Evolutionary conservation across 2,329 filamentous ascomycete genomes (phyloP).

Genomic region (Apiospora sp.): DNA sequence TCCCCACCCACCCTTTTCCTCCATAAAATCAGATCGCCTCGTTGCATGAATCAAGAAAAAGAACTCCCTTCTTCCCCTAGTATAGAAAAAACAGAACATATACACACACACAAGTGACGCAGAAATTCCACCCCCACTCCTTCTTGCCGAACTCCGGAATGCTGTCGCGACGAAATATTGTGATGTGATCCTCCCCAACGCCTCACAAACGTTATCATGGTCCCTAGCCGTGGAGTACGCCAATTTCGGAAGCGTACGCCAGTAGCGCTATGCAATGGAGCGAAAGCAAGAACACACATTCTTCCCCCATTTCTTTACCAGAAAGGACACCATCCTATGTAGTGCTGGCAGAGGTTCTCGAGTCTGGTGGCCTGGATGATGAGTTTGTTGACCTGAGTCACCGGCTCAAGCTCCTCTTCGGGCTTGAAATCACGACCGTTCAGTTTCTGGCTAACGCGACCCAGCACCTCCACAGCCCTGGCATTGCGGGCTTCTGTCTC

Average conservation of each 20-base stretch:
- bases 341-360: constrained; percentile 98
- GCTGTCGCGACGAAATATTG: constrained; percentile 7
- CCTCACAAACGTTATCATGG: constrained; percentile 7
- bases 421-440: constrained; percentile 92
- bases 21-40: background rate
- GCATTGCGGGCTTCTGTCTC: constrained; percentile 86
- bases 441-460: constrained; percentile 92
- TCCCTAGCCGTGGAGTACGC: background rate
- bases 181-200: constrained; percentile 4
- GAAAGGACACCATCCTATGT: constrained; percentile 99
- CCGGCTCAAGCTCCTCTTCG: constrained; percentile 82
- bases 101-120: constrained; percentile 3
- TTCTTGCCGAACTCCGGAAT: constrained; percentile 15
- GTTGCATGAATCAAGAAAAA: background rate
- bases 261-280: constrained; percentile 1
- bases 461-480: constrained; percentile 88
- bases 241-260: background rate
- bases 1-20: background rate
- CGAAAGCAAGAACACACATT: constrained; percentile 4
- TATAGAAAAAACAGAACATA: constrained; percentile 18
- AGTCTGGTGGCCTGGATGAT: constrained; percentile 95
- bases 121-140: background rate
- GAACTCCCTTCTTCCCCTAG: background rate
- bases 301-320: constrained; percentile 64
- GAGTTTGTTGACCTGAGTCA: constrained; percentile 91